Conservation (phyloP, 768 basidiomycete genomes). For the Crucibulum laeve region DNA sequence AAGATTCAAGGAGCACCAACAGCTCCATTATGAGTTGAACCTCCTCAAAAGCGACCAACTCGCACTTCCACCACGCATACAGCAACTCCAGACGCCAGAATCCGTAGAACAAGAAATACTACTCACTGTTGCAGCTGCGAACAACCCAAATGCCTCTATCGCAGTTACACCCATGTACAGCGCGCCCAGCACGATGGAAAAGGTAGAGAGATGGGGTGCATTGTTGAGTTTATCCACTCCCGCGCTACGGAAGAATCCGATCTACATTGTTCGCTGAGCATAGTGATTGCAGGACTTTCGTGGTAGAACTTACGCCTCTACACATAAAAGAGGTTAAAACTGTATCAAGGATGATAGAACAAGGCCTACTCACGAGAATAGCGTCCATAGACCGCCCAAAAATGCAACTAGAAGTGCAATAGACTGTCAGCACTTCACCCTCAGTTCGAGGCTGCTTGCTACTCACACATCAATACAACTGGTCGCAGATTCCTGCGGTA, state of each 20-base stretch:
- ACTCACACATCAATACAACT: constrained; percentile 42
- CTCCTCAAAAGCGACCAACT: too few species aligned
- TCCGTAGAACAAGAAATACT: constrained; percentile 10
- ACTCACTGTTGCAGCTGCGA: not conserved
- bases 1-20: too few species aligned
- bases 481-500: constrained; percentile 60
- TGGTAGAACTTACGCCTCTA: constrained; percentile 26
- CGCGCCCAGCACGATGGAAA: constrained; percentile 58
- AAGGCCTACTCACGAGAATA: constrained; percentile 51
- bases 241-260: constrained; percentile 58
- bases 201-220: constrained; percentile 39
- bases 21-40: too few species aligned
- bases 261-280: constrained; percentile 27
- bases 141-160: constrained; percentile 36
- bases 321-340: constrained; percentile 1
- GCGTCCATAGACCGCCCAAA: constrained; percentile 52
- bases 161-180: constrained; percentile 46
- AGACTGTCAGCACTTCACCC: not conserved
- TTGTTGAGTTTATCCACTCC: constrained; percentile 37
- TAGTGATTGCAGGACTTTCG: not conserved
- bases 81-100: constrained; percentile 51
- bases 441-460: constrained; percentile 2
- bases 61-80: not conserved
- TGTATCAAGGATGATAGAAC: not conserved
- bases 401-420: constrained; percentile 29